These are phyloP conservation scores for Cladosporium sp. DNA, from an alignment of 2,329 filamentous ascomycete genomes.

Conservation along the genomic window DNA sequence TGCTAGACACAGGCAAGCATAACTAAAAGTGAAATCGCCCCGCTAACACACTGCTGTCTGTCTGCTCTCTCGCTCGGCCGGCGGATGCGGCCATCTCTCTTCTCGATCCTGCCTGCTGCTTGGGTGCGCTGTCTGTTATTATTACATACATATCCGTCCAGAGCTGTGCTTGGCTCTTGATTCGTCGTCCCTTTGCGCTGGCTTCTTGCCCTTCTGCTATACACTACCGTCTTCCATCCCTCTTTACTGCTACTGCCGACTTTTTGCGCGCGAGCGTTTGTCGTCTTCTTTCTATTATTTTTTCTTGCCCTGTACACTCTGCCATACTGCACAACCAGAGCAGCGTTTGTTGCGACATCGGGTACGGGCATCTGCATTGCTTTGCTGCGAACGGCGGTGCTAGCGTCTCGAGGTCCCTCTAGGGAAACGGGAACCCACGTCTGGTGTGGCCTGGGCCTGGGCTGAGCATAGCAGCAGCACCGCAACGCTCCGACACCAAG, in stretches of 20 bases:
- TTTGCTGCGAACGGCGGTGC: conserved; percentile 10
- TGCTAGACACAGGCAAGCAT: no score
- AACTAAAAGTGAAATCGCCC: no score
- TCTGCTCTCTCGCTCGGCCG: no score
- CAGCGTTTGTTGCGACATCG: conserved; percentile 3
- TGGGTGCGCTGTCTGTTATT: no score
- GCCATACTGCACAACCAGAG: neutral
- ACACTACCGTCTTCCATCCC: no score
- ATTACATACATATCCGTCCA: no score
- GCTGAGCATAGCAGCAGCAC: neutral
- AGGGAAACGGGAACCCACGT: conserved; percentile 1
- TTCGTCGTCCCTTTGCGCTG: neutral
- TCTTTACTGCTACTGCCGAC: neutral
- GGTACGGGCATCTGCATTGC: conserved; percentile 6
- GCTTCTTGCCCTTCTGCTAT: neutral
- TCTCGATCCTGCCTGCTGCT: no score
- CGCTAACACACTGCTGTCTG: no score
- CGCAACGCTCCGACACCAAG: neutral
- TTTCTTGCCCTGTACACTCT: neutral
- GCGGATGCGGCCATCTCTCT: no score
- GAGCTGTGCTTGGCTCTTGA: no score
- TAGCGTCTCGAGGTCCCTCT: conserved; percentile 1
- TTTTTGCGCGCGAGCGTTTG: neutral
- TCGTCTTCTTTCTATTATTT: neutral
- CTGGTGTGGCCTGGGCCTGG: conserved; percentile 5